Percentiles rank a stretch among this genome's conserved stretches.
Conservation (phyloP, 768 basidiomycete species). For the Kwoniella europaea region DNA sequence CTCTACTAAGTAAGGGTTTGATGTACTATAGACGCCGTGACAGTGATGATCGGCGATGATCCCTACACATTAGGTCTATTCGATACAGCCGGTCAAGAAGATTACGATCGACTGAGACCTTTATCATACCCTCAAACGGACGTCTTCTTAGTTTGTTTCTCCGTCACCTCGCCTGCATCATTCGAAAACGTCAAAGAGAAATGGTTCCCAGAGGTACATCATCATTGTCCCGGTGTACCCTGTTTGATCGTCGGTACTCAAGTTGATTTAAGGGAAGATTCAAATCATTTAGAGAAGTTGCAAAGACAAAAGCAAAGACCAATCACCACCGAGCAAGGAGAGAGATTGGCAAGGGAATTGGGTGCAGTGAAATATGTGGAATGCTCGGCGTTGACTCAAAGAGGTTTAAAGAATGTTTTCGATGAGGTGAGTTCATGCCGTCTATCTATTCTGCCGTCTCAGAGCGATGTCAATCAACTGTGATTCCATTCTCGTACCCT, state of each 20-base stretch:
- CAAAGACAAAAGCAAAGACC: slow-evolving; percentile 95
- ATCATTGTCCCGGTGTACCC: slow-evolving; percentile 98
- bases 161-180: slow-evolving; percentile 95
- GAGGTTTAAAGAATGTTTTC: slow-evolving; percentile 99
- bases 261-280: slow-evolving; percentile 92
- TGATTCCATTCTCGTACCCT: too few species aligned
- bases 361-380: slow-evolving; percentile 99
- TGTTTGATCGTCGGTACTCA: slow-evolving; percentile 99
- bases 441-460: not conserved
- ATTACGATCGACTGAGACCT: slow-evolving; percentile 98
- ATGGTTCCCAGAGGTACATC: slow-evolving; percentile 99
- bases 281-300: slow-evolving; percentile 91
- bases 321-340: slow-evolving; percentile 83
- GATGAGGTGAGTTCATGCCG: slow-evolving; percentile 77
- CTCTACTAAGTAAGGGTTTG: not conserved
- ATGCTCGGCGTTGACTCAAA: slow-evolving; percentile 98
- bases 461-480: slow-evolving; percentile 17
- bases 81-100: slow-evolving; percentile 99
- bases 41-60: slow-evolving; percentile 99
- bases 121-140: slow-evolving; percentile 99
- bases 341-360: slow-evolving; percentile 92
- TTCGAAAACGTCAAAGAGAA: slow-evolving; percentile 99
- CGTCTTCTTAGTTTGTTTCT: slow-evolving; percentile 99
- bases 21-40: slow-evolving; percentile 70
- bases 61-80: slow-evolving; percentile 97